Evolutionary conservation across 306 rosid species (phyloP), one percentile per base, ranked within the genome.

Genomic region (Fragaria nilgerrensis): DNA sequence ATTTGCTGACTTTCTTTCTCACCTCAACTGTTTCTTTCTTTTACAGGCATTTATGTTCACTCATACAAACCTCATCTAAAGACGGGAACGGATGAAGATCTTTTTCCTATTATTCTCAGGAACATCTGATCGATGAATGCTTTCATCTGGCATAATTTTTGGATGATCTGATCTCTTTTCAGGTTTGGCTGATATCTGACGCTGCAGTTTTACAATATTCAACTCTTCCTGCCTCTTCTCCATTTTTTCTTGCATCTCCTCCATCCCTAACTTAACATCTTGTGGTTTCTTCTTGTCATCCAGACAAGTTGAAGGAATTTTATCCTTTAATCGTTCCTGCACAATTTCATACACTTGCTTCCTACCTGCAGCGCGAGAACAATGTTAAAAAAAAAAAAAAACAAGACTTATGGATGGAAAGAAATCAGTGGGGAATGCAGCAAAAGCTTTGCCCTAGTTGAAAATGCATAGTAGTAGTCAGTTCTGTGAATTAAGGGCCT

Each of bases 11-110:
- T 64, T 34, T 64, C 1, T 7, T 64, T 64, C 17, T 64, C 45
- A 43, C 22, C 45, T 22, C 20, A 7, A 32, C 20, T 11, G 32
- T 10, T 34, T 16, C 2, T 34, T 29, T 48, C 34, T 48, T 70
- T 16, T 20, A 52, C 49, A 64, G 25, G 17, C 58, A 20, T 36
- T 39, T 44, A 16, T 19, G 75, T 9, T 68, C 10, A 22, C 36
- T 61, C 15, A 36, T 23, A 41, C 12, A 45, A 11, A 27, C 20
- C 49, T 62, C 81, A 55, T 75, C 79, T 84, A 91, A 20, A 88
- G 86, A 29, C 94, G 87, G 37, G 98, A 91, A 14, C 94, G 85
- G 74, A 91, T 87, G 82, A 94, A 91, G 20, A 89, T 79, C 77
- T 78, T 89, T 80, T 87, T 90, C 80, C 77, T 82, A 44, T 82